Evolutionary conservation across 1,284 basidiomycete genomes (phyloP).

Genomic region (Rhizoctonia solani): DNA sequence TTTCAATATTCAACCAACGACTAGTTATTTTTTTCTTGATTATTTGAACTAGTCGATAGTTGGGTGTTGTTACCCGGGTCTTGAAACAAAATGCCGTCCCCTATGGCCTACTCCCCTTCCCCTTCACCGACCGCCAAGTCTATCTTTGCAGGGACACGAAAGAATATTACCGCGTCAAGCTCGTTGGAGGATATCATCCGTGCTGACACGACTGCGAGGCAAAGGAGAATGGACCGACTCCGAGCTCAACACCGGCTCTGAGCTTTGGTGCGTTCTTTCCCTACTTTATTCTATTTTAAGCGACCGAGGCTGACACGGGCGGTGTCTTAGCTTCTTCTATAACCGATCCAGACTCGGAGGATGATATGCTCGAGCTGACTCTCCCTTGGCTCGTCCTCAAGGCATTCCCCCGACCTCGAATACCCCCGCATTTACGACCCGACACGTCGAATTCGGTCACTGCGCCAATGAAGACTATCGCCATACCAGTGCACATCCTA

Average conservation of each 20-base stretch:
- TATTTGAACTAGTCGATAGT: not conserved
- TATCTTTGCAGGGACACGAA: constrained; percentile 20
- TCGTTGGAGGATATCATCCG: constrained; percentile 30
- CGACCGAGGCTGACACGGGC: not conserved
- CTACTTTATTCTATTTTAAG: not conserved
- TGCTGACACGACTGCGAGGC: constrained; percentile 19
- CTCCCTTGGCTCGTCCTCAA: constrained; percentile 48
- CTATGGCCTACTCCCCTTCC: constrained; percentile 23
- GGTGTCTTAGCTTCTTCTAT: constrained; percentile 11
- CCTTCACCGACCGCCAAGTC: constrained; percentile 6
- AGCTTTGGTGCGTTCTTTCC: constrained; percentile 12
- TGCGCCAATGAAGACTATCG: constrained; percentile 74
- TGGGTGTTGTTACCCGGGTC: not conserved
- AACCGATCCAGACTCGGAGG: constrained; percentile 28
- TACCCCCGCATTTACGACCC: constrained; percentile 65
- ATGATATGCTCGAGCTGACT: constrained; percentile 33
- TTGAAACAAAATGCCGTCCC: not conserved
- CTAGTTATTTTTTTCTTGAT: not conserved
- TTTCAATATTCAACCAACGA: no score
- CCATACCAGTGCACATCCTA: constrained; percentile 64
- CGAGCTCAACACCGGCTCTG: constrained; percentile 24
- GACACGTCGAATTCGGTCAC: constrained; percentile 87
- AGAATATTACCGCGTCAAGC: constrained; percentile 18
- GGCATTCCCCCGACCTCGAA: constrained; percentile 68
- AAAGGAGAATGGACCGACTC: constrained; percentile 8